Evolutionary conservation across 352 stramenopile species (phyloP), one percentile per base, ranked within the genome.

Genomic region (Aphanomyces invadans): DNA sequence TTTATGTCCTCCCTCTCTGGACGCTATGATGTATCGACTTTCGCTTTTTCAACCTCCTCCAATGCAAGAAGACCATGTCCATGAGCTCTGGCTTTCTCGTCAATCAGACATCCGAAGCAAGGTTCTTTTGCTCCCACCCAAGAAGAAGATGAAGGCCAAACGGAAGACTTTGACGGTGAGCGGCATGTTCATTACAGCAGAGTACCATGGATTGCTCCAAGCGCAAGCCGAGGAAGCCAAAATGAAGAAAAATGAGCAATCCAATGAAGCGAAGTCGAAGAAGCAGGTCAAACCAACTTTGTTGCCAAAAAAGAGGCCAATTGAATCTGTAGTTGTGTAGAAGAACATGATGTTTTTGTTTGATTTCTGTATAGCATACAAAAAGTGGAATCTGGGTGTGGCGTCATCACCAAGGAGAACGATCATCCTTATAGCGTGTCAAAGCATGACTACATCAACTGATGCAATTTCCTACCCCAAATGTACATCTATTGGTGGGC

Each of bases 21-120:
- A 57, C 11, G 28, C n/a, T 4, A 57, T 57, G 49, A 57, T 57
- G 15, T 57, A 57, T 25, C 49, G 49, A 5, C n/a, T 57, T 7
- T 57, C 49, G 4, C 12, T 57, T 9, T 57, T 57, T 25, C n/a
- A 57, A 31, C 49, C 49, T 4, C n/a, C 10, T 12, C 4, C n/a
- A 5, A 25, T 36, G 15, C 12, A 15, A 9, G 21, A 23, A 19
- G 28, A 33, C 3, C 19, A 57, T 36, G 23, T 57, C 33, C 15
- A 39, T 12, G 28, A 31, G 25, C 29, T 19, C 4, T 57, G 49
- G 49, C n/a, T 57, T 7, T 17, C 29, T 36, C 49, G 49, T n/a
- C 3, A 12, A 36, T 9, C n/a, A 3, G 25, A 17, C 9, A 31
- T 57, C 4, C 49, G 29, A 4, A 57, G 33, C 7, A 11, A 4